Evolutionary conservation across 192 early-diverging fungal genomes (phyloP), one percentile per base, ranked within the genome.

Genomic region (Funneliformis mosseae): DNA sequence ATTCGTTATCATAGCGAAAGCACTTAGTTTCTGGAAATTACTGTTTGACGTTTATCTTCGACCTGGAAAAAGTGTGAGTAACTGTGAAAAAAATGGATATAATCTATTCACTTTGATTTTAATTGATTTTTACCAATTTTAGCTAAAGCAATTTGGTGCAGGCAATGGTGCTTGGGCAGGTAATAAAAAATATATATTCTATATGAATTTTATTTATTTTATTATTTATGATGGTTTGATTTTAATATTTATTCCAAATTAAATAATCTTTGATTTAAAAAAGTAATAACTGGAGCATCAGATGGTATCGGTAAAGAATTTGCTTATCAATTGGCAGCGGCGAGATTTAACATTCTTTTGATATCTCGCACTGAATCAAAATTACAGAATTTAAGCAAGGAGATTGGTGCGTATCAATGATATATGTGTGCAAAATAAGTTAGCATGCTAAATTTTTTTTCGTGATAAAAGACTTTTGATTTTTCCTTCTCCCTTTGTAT

Each of bases 281-380:
- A 80, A 90, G 93, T 98, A 63, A 90, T 99, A 41, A 99, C 98
- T 45, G 98, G 98, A 69, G 96, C 95, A 42, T 96, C 96, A 18
- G 98, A 97, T 84, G 98, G 97, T 71, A 95, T 99, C 84, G 98
- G 98, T 42, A 94, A 92, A 77, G 95, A 97, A 84, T 95, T 97
- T 77, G 96, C 96, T n/a, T 81, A 91, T 62, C 95, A 99, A 85
- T 87, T 99, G 43, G 96, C 95, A 43, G 87, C 91, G 70, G 91
- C 91, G 25, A 90, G 90, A 81, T 91, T 96, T 89, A 97, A 97
- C 81, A 63, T 98, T 39, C 80, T 97, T 42, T 83, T 99, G 48
- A 85, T 97, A 45, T 93, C 95, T 64, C 93, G 98, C 70, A 95
- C 92, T 59, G 82, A 84, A 77, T 87, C 88, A 42, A 99, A 98